A percentile compares a stretch with the other conserved stretches of the same genome.
These are phyloP conservation scores for Pseudotsuga menziesii DNA, from an alignment of 75 land plant species.

Conservation along the genomic window DNA sequence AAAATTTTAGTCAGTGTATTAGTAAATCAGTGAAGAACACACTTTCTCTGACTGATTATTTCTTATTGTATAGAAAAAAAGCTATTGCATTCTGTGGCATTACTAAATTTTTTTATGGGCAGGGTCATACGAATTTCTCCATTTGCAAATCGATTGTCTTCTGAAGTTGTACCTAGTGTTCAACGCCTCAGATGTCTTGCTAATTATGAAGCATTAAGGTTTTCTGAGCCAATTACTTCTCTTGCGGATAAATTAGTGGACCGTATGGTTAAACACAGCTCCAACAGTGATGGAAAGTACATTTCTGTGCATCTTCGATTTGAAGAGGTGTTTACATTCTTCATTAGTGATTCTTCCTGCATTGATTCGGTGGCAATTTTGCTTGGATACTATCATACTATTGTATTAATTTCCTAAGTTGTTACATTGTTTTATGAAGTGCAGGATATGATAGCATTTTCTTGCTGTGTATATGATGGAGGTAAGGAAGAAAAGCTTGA, in stretches of 20 bases:
- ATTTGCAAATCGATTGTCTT: conserved; percentile 83
- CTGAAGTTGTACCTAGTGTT: conserved; percentile 47
- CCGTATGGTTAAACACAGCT: conserved; percentile 61
- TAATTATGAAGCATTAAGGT: conserved; percentile 70
- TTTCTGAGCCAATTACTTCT: conserved; percentile 53
- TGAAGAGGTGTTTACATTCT: conserved; percentile 58
- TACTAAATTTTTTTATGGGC: conserved; percentile 7
- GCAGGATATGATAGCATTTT: conserved; percentile 94
- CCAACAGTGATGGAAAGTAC: conserved; percentile 60
- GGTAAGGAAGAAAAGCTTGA: conserved; percentile 53
- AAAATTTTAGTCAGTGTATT: not conserved
- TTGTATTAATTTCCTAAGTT: not conserved
- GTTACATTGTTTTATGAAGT: not conserved
- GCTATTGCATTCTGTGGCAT: not conserved
- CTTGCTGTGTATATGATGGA: conserved; percentile 83
- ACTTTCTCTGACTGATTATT: not conserved
- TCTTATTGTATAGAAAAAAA: not conserved
- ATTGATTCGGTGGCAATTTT: not conserved
- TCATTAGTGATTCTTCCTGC: not conserved
- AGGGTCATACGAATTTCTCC: conserved; percentile 78
- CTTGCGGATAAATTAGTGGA: conserved; percentile 48
- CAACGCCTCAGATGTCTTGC: conserved; percentile 70
- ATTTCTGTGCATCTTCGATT: conserved; percentile 81
- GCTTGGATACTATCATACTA: not conserved
- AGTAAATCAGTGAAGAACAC: not conserved